These are phyloP conservation scores for Solanum okadae DNA, from an alignment of 257 asterid genomes.

Conservation along the genomic window DNA sequence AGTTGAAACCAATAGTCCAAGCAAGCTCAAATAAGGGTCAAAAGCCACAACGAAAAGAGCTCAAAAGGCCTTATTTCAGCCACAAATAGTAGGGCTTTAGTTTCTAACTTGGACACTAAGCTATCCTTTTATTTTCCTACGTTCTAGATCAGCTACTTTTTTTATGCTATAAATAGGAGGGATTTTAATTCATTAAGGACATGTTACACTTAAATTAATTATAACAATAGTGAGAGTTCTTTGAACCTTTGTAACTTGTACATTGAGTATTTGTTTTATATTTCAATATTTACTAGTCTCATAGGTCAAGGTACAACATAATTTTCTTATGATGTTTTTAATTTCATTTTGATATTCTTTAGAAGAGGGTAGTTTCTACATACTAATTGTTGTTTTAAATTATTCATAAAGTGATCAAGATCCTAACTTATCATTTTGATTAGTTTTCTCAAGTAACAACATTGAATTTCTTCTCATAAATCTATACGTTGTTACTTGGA, in stretches of 20 bases:
- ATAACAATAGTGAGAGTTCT: not conserved
- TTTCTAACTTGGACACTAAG: not conserved
- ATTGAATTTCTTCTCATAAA: too few species aligned
- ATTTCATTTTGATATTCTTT: not conserved
- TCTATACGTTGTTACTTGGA: too few species aligned
- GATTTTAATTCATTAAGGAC: not conserved
- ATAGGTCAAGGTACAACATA: not conserved
- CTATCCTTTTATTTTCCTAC: not conserved
- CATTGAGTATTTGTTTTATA: not conserved
- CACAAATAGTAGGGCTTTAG: not conserved
- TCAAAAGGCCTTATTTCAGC: not conserved
- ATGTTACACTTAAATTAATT: not conserved
- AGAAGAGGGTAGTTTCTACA: not conserved
- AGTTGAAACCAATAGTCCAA: not conserved
- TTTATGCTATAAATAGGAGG: not conserved
- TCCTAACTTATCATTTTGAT: too few species aligned
- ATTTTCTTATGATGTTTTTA: too few species aligned
- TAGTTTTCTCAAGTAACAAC: not conserved
- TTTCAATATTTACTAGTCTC: not conserved
- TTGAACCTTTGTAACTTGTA: too few species aligned
- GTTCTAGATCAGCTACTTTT: not conserved
- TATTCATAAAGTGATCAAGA: not conserved
- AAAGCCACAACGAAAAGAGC: not conserved
- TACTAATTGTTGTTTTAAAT: too few species aligned
- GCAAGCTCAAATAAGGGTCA: too few species aligned